Evolutionary conservation across 495 filamentous ascomycete species (phyloP).

Genomic region (Geoglossum glabrum): DNA sequence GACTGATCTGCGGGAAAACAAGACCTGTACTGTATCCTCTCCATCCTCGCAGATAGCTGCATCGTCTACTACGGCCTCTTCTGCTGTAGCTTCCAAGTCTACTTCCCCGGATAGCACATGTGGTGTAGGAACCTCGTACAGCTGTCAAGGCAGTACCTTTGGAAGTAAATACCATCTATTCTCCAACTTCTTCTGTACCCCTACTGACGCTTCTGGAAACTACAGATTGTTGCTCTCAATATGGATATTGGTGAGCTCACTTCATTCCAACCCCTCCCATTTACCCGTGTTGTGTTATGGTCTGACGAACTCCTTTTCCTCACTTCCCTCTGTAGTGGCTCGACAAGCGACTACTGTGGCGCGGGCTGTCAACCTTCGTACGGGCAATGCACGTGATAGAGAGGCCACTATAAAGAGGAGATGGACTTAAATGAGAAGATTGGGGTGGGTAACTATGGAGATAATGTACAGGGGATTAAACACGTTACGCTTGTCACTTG

Average conservation of each 20-base stretch:
- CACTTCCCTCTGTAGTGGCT: not conserved
- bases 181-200: not conserved
- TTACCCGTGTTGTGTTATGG: not conserved
- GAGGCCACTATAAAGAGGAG: too few relatives aligned
- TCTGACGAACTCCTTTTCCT: not conserved
- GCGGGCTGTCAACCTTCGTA: not conserved
- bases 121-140: not conserved
- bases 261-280: not conserved
- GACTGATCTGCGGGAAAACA: not conserved
- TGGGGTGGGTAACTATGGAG: too few relatives aligned
- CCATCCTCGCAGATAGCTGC: not conserved
- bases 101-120: not conserved
- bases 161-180: not conserved
- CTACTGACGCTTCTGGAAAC: not conserved
- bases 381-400: not conserved
- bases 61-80: not conserved
- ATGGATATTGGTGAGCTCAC: not conserved
- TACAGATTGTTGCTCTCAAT: not conserved
- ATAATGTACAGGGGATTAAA: too few relatives aligned
- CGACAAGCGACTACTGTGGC: not conserved
- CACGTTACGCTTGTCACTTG: too few relatives aligned
- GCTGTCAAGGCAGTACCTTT: not conserved
- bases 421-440: too few relatives aligned
- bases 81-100: not conserved
- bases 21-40: not conserved